Percentiles rank a stretch among this genome's conserved stretches.
phyloP scores from a whole-genome alignment of 1,139 yeast genomes.

The Suzukiozyma palmioleophila region DNA sequence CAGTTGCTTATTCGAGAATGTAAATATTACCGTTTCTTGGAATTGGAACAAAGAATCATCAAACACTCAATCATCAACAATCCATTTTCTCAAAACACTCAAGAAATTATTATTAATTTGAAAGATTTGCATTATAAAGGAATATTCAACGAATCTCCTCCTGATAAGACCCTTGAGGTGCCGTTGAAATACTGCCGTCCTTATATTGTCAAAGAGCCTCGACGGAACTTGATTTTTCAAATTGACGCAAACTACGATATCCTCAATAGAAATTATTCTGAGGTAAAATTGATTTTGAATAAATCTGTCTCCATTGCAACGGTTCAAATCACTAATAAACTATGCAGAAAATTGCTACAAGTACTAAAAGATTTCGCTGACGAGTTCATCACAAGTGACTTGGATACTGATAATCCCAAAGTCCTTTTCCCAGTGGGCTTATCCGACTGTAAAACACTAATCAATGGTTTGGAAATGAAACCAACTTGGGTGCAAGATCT shows the following conservation, averaged over 20 bases:
- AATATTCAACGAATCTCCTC: constrained; percentile 21
- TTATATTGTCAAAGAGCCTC: constrained; percentile 33
- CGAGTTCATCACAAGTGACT: constrained; percentile 19
- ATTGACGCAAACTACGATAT: constrained; percentile 26
- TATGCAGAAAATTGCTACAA: constrained; percentile 21
- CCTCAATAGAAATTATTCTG: constrained; percentile 15
- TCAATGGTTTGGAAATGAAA: constrained; percentile 36
- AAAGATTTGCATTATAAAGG: constrained; percentile 46
- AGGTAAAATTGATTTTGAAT: constrained; percentile 29
- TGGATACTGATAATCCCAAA: constrained; percentile 14
- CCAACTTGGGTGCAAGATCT: constrained; percentile 31
- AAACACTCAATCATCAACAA: constrained; percentile 47
- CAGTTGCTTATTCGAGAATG: constrained; percentile 61
- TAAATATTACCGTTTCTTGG: constrained; percentile 68
- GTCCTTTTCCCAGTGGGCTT: constrained; percentile 24
- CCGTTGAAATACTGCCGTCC: constrained; percentile 55
- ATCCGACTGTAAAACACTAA: constrained; percentile 23
- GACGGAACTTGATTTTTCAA: constrained; percentile 54
- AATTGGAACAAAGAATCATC: constrained; percentile 68
- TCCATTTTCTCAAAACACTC: constrained; percentile 39
- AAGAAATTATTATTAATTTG: constrained; percentile 55
- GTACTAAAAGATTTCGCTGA: constrained; percentile 21
- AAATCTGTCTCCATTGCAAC: constrained; percentile 21
- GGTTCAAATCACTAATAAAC: constrained; percentile 22
- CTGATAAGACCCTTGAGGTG: constrained; percentile 13